Evolutionary conservation across 768 basidiomycete species (phyloP), one percentile per base, ranked within the genome.

Genomic region (Rhizopogon sp.): DNA sequence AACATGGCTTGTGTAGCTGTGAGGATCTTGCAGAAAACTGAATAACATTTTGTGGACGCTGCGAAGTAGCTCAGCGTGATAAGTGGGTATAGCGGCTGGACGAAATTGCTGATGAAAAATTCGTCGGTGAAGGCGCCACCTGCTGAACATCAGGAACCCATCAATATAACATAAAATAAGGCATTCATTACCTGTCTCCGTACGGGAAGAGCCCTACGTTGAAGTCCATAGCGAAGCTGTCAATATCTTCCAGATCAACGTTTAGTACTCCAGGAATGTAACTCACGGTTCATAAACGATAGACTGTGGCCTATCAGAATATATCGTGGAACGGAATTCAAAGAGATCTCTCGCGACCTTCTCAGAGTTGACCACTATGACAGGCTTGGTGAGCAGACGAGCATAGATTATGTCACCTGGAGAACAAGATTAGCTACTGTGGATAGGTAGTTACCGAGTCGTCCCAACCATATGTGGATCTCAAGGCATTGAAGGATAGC

Each of bases 251-350:
- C 1, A 3, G 28, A 20, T 25, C 14, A 47, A 28, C 8, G 11
- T 10, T 11, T 28, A 29, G 6, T 14, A n/a, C 6, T 9, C 45
- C 22, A 25, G 45, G 7, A 47, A 14, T 16, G 22, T 13, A 13
- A 47, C 45, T n/a, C 45, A 47, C 45, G 7, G 4, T 29, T 47
- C 9, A 10, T 29, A 14, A 17, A 31, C 28, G 8, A n/a, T 14
- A 8, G 28, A 20, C 6, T 28, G 25, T 0, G 70, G 70, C 13
- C 73, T 63, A 57, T 72, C 73, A 8, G 74, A 71, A 58, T 74
- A 74, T 45, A 66, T 68, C 31, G 65, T 60, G 11, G 73, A 72
- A 6, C 70, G 65, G 51, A 67, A 70, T 22, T 75, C 71, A 14
- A 76, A 62, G 11, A 76, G 57, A 13, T 74, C 74, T 5, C 54